Evolutionary conservation across 768 basidiomycete genomes (phyloP), one percentile per base, ranked within the genome.

Genomic region (Termitomyces sp.): DNA sequence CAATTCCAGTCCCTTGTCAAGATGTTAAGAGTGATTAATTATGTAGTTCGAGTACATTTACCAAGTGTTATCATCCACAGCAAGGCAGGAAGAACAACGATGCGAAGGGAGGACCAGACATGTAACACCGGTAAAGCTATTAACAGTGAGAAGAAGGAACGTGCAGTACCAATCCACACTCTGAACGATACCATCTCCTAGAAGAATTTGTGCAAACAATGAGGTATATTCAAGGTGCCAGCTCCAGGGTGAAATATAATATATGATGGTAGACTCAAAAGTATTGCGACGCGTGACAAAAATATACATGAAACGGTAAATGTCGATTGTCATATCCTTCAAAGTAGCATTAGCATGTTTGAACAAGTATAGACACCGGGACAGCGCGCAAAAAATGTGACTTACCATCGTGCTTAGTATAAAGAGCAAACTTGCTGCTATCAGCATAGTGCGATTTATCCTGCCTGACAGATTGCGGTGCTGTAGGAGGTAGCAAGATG

Each of bases 141-240:
- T 7, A 7, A 13, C 22, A n/a, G 6, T 33, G 9, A 32, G 16
- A 53, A 43, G 39, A 33, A 13, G 12, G 18, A 30, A 33, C 1
- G 3, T 5, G 4, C 39, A n/a, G 12, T 18, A 6, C n/a, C 36
- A 4, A 49, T 2, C 24, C 22, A 26, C 22, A 55, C 51, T 40
- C 24, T 43, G 40, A 33, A 53, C 52, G 30, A 53, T 45, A 20
- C 36, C 55, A 24, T 55, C 55, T 39, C 55, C 55, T 13, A 47
- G 24, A 39, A 55, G 26, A 1, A 47, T 46, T 30, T 48, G 33
- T 16, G 7, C 20, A 9, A 46, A n/a, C 8, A 39, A n/a, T 12
- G 39, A 36, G 12, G 45, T 27, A 22, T 24, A 10, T 10, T 47
- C 16, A 27, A 47, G 30, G 27, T 26, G 13, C 4, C n/a, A 48